Percentiles rank a stretch among this genome's conserved stretches.
phyloP scores from a whole-genome alignment of 352 stramenopile species.

The Phytophthora cactorum region DNA sequence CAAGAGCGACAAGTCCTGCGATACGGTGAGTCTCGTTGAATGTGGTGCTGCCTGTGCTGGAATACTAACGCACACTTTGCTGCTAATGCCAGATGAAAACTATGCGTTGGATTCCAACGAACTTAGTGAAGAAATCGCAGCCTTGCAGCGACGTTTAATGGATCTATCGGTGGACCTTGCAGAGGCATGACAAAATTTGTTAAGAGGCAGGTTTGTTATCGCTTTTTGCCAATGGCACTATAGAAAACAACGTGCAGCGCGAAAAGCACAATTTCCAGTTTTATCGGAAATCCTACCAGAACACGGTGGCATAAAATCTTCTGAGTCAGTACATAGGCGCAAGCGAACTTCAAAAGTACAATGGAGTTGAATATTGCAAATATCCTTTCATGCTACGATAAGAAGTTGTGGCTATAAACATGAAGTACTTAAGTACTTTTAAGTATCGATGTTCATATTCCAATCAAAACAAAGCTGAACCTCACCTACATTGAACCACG shows the following conservation, averaged over 20 bases:
- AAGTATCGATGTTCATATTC: no score
- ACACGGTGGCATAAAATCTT: no score
- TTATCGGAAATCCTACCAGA: no score
- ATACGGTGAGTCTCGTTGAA: conserved; percentile 33
- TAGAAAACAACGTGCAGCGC: no score
- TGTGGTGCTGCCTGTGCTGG: neutral
- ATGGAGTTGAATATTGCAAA: no score
- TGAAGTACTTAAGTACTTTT: no score
- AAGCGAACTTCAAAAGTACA: no score
- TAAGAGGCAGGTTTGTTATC: neutral
- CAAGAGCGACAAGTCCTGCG: conserved; percentile 58
- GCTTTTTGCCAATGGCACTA: neutral
- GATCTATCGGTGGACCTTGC: conserved; percentile 64
- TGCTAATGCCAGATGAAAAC: conserved; percentile 43
- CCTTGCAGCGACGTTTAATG: conserved; percentile 65
- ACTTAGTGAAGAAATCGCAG: conserved; percentile 66
- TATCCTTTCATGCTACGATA: no score
- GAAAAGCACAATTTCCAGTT: neutral
- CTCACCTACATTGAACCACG: no score
- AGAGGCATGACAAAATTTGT: conserved; percentile 28
- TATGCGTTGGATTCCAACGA: conserved; percentile 64
- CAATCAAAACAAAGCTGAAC: no score
- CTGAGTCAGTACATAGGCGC: no score
- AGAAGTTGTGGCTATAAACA: no score
- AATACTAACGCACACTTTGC: conserved; percentile 7